Evolutionary conservation across 805 yeast species (phyloP).

Genomic region (Metschnikowia sp.): DNA sequence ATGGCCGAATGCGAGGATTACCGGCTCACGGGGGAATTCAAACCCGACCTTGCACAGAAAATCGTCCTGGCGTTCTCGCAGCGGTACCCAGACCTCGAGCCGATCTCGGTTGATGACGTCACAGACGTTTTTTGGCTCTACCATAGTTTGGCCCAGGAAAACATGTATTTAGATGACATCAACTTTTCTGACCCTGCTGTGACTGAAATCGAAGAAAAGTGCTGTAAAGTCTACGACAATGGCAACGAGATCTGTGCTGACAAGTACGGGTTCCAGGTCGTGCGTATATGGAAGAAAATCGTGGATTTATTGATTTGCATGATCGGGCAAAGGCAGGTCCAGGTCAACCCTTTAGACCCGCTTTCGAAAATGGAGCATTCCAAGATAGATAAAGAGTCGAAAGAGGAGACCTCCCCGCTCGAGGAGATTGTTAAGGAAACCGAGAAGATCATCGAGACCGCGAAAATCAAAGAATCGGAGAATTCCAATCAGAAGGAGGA

Average conservation of each 20-base stretch:
- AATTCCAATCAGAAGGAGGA: background rate
- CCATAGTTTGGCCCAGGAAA: constrained; percentile 27
- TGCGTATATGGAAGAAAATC: constrained; percentile 6
- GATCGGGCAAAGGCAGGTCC: background rate
- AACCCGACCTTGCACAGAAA: constrained; percentile 1
- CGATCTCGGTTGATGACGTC: constrained; percentile 26
- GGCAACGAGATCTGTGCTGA: constrained; percentile 28
- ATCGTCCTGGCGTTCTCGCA: constrained; percentile 18
- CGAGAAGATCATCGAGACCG: background rate
- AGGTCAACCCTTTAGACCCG: constrained; percentile 2
- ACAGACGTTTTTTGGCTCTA: constrained; percentile 25
- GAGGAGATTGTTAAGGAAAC: background rate
- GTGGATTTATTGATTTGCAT: background rate
- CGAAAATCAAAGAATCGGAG: background rate
- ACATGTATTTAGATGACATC: constrained; percentile 26
- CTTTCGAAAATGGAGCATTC: background rate
- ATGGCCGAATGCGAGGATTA: constrained; percentile 21
- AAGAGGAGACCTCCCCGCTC: background rate
- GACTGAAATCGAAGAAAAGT: constrained; percentile 11
- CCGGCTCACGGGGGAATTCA: background rate
- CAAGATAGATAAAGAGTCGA: background rate
- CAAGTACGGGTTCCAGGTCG: constrained; percentile 21
- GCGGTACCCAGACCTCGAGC: constrained; percentile 18
- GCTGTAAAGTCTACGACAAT: background rate
- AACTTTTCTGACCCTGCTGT: constrained; percentile 25